Evolutionary conservation across 345 rosid species (phyloP), one percentile per base, ranked within the genome.

Genomic region (Eucalyptus cladocalyx): DNA sequence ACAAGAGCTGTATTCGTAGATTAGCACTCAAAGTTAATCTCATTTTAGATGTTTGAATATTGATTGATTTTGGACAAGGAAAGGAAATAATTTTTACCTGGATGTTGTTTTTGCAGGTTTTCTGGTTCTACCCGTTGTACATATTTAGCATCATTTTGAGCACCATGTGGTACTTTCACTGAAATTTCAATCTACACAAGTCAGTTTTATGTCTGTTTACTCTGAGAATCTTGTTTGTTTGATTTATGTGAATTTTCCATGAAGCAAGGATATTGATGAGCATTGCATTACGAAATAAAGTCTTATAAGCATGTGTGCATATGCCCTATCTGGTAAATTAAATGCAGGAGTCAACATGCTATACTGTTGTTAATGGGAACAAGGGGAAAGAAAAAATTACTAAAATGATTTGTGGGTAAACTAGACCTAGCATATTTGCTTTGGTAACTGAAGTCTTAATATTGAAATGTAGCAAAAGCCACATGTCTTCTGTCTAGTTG

Each of bases 101-200:
- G 47, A 76, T n/a, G 21, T 76, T 76, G 13, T 76, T 37, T 72
- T 89, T 65, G 37, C 96, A 98, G 99, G 93, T 98, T 3, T 94
- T 95, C 92, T 98, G 99, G 99, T 96, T 98, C 95, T 98, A 95
- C 91, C 99, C 99, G 1, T 40, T 98, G 90, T 98, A 98, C 91
- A 80, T 95, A 85, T 95, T 96, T 93, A 95, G 99, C 97, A 87
- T 98, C 90, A 92, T 98, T 88, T 92, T 97, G 83, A 98, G 99
- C 92, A 91, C 90, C 89, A 90, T 98, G 48, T 98, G 99, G 99
- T 97, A 95, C 48, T 87, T 65, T 76, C 32, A 45, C 88, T n/a
- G 37, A 65, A 65, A 42, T 50, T 85, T 45, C 50, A 45, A 11
- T 47, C 40, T 42, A 86, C 62, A 40, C 21, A 32, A 86, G 45